Percentiles rank a stretch among this genome's conserved stretches.
These are phyloP conservation scores for Rhynchosporium agropyri DNA, from an alignment of 2,329 filamentous ascomycete genomes.

Conservation along the genomic window DNA sequence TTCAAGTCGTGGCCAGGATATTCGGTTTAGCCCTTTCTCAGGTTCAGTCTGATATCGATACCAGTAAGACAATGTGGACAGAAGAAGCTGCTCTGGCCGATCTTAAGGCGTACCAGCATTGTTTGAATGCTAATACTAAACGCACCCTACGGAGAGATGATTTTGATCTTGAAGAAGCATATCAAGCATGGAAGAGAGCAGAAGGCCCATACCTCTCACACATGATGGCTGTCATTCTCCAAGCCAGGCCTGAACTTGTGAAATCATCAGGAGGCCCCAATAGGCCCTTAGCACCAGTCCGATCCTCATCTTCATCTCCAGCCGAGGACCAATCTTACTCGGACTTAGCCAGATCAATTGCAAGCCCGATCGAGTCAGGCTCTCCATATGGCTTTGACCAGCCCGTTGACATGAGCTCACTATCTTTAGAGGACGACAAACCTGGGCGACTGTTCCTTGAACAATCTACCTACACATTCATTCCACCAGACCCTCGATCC, in stretches of 20 bases:
- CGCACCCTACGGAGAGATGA: slow-evolving; percentile 78
- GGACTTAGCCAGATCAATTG: slow-evolving; percentile 56
- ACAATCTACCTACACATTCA: slow-evolving; percentile 80
- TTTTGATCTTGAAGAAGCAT: slow-evolving; percentile 88
- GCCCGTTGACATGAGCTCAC: slow-evolving; percentile 41
- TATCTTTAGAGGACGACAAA: slow-evolving; percentile 40
- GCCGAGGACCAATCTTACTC: slow-evolving; percentile 50
- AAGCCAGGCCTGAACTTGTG: slow-evolving; percentile 80
- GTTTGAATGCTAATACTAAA: slow-evolving; percentile 78
- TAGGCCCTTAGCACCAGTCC: slow-evolving; percentile 61
- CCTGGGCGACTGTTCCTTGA: slow-evolving; percentile 47
- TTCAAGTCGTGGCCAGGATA: slow-evolving; percentile 81
- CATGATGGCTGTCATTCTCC: slow-evolving; percentile 90
- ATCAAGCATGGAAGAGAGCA: slow-evolving; percentile 87
- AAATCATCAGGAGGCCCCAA: slow-evolving; percentile 57
- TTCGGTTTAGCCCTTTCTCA: slow-evolving; percentile 80
- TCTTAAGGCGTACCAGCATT: slow-evolving; percentile 89
- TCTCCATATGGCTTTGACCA: slow-evolving; percentile 47
- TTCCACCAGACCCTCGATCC: slow-evolving; percentile 78
- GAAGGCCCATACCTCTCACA: slow-evolving; percentile 86
- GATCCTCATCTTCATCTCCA: slow-evolving; percentile 49
- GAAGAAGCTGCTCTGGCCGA: slow-evolving; percentile 89
- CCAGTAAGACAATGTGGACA: slow-evolving; percentile 80
- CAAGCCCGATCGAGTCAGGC: slow-evolving; percentile 48
- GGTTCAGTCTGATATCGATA: slow-evolving; percentile 85